phyloP scores from a whole-genome alignment of 1,139 yeast species.

The Hemisphaericaspora xylanilytica region DNA sequence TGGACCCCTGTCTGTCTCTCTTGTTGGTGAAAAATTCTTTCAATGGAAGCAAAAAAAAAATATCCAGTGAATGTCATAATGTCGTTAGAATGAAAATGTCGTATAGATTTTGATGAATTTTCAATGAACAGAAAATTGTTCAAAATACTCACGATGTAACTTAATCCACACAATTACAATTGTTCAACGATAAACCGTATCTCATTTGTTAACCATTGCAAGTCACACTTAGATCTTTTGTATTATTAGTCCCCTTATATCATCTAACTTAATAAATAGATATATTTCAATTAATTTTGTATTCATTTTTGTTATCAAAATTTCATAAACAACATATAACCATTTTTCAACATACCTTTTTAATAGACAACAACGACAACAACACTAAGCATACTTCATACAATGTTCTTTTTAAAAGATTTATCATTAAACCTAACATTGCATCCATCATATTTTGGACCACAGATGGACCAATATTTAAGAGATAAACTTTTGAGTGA shows the following conservation, averaged over 20 bases:
- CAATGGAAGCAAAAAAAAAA: too few species aligned
- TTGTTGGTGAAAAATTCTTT: neutral
- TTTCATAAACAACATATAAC: neutral
- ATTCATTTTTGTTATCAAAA: neutral
- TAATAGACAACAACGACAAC: neutral
- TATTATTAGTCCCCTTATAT: neutral
- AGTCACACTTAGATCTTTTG: neutral
- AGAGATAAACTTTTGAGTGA: conserved; percentile 88
- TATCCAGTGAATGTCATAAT: too few species aligned
- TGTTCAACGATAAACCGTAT: too few species aligned
- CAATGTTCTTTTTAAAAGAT: conserved; percentile 66
- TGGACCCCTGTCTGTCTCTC: too few species aligned
- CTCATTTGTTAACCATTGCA: neutral
- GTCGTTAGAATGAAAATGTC: neutral
- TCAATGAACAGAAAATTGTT: neutral
- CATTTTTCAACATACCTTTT: too few species aligned
- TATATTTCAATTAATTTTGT: neutral
- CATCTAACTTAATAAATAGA: neutral
- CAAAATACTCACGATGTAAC: neutral
- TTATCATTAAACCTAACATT: conserved; percentile 86
- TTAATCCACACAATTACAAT: too few species aligned
- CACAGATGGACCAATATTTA: conserved; percentile 92
- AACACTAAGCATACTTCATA: neutral
- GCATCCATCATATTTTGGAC: conserved; percentile 97
- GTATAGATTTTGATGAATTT: neutral